phyloP scores from a whole-genome alignment of 73 alveolate genomes.

The Paramecium bursaria region DNA sequence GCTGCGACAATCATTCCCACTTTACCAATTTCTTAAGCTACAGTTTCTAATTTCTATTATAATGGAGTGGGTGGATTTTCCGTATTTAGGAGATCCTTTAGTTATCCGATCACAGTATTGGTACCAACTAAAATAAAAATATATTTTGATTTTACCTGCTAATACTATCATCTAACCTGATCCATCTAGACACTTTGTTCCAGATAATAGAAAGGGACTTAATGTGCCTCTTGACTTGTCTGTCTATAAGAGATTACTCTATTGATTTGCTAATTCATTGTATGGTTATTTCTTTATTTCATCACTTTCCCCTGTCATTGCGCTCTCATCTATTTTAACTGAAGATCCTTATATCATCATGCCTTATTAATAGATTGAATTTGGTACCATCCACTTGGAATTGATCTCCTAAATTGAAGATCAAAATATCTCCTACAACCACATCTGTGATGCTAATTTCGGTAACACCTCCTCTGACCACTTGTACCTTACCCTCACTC shows the following conservation, averaged over 20 bases:
- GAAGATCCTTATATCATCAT: constrained; percentile 70
- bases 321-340: constrained; percentile 88
- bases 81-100: constrained; percentile 76
- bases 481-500: constrained; percentile 78
- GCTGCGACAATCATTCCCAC: constrained; percentile 86
- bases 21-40: constrained; percentile 90
- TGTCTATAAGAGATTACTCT: background rate
- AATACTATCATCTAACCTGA: constrained; percentile 84
- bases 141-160: constrained; percentile 75
- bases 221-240: constrained; percentile 70
- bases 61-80: constrained; percentile 91
- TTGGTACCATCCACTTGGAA: constrained; percentile 91
- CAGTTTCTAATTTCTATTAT: constrained; percentile 87
- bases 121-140: constrained; percentile 92
- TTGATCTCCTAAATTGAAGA: constrained; percentile 87
- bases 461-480: constrained; percentile 80
- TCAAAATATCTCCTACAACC: constrained; percentile 91
- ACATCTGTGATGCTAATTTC: constrained; percentile 79
- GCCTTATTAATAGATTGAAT: constrained; percentile 72
- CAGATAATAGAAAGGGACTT: constrained; percentile 82
- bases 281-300: constrained; percentile 78
- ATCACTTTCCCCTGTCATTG: constrained; percentile 94
- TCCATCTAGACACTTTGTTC: constrained; percentile 87
- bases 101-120: constrained; percentile 85
- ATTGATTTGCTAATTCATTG: background rate